Evolutionary conservation across 139 green algal genomes (phyloP).

Genomic region (Micractinium sp.): DNA sequence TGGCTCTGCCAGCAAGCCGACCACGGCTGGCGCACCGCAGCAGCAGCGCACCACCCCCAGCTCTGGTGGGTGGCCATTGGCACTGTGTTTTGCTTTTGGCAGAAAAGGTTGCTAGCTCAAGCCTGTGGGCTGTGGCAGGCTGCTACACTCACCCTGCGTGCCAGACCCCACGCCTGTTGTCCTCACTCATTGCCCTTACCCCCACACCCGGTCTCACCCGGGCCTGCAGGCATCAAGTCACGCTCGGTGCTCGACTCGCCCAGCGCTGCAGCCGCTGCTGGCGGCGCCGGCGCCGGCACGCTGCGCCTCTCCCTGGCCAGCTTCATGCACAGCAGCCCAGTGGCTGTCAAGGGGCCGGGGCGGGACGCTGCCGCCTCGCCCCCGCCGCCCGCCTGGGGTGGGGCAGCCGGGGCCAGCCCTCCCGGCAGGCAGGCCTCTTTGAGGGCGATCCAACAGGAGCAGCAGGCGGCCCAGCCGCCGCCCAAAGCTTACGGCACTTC

Average conservation of each 20-base stretch:
- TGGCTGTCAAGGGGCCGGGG: constrained; percentile 29
- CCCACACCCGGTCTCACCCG: no score
- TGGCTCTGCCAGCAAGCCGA: background rate
- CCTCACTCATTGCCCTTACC: no score
- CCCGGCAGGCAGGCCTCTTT: background rate
- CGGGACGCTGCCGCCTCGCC: constrained; percentile 25
- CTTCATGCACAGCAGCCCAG: constrained; percentile 37
- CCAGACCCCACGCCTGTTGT: no score
- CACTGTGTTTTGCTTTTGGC: background rate
- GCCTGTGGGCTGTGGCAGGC: background rate
- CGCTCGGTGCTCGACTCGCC: background rate
- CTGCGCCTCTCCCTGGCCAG: constrained; percentile 10
- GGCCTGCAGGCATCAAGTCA: background rate
- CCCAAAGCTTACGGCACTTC: background rate
- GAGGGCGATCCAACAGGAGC: constrained; percentile 41
- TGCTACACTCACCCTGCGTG: background rate
- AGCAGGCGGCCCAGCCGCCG: constrained; percentile 8
- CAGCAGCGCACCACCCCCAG: background rate
- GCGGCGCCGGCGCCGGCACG: constrained; percentile 7
- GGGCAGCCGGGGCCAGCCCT: constrained; percentile 25
- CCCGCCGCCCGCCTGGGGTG: constrained; percentile 37
- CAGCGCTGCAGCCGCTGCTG: background rate
- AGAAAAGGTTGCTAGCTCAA: background rate
- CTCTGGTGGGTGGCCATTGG: background rate
- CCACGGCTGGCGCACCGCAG: background rate